phyloP scores from a whole-genome alignment of 805 yeast genomes.

The Wickerhamiella sergipiensis region DNA sequence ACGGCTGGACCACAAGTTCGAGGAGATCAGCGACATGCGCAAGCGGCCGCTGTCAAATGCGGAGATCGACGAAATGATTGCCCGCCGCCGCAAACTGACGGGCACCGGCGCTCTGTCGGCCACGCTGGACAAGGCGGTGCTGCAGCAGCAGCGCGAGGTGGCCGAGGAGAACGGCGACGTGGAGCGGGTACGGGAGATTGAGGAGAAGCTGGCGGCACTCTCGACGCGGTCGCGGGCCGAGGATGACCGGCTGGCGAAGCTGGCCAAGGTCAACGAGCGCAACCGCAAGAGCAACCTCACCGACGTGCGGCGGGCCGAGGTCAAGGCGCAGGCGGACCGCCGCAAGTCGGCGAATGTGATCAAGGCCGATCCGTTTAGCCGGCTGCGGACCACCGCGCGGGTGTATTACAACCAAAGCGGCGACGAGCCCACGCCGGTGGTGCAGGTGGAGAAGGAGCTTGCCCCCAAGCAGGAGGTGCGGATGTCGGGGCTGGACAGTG shows the following conservation, averaged over 20 bases:
- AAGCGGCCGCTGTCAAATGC: conserved; percentile 50
- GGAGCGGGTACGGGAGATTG: conserved; percentile 23
- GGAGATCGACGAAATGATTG: conserved; percentile 68
- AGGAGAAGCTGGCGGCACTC: conserved; percentile 19
- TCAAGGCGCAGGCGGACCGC: conserved; percentile 43
- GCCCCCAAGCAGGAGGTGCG: conserved; percentile 7
- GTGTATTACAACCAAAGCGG: conserved; percentile 45
- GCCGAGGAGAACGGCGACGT: conserved; percentile 39
- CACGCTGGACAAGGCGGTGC: conserved; percentile 54
- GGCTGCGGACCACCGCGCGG: conserved; percentile 78
- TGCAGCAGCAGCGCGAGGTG: conserved; percentile 60
- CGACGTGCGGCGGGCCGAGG: conserved; percentile 67
- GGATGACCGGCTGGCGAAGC: conserved; percentile 34
- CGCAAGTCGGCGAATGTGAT: conserved; percentile 24
- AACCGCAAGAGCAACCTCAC: conserved; percentile 72
- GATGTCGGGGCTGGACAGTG: conserved; percentile 23
- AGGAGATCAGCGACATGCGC: conserved; percentile 49
- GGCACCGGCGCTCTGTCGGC: conserved; percentile 35
- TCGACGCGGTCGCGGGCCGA: not conserved
- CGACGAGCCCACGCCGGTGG: conserved; percentile 14
- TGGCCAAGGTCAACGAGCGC: conserved; percentile 68
- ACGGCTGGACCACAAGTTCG: conserved; percentile 49
- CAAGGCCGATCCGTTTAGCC: conserved; percentile 64
- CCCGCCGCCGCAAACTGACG: conserved; percentile 50
- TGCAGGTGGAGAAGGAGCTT: conserved; percentile 2